Conservation (phyloP, 2,329 filamentous ascomycete species). For the Helotiales sp. region DNA sequence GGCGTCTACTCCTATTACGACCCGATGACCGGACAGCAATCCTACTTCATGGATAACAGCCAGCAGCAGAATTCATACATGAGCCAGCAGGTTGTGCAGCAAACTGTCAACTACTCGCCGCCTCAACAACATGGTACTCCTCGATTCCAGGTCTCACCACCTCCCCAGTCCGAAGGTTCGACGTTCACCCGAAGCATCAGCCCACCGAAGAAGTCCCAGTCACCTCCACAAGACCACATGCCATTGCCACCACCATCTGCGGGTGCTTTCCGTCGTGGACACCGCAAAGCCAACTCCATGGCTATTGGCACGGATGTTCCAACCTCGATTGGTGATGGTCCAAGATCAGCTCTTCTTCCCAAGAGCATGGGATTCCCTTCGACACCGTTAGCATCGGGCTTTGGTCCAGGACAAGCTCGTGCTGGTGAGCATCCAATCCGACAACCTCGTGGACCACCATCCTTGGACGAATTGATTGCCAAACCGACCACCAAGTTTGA, state of each 20-base stretch:
- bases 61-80: conserved; percentile 43
- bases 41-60: conserved; percentile 60
- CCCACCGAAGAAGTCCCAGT: conserved; percentile 65
- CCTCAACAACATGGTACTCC: conserved; percentile 60
- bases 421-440: conserved; percentile 92
- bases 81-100: conserved; percentile 38
- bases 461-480: conserved; percentile 83
- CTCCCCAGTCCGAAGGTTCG: conserved; percentile 58
- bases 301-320: conserved; percentile 41
- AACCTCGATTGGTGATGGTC: conserved; percentile 35
- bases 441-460: conserved; percentile 89
- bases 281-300: conserved; percentile 81
- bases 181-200: conserved; percentile 61
- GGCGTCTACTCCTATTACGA: conserved; percentile 84
- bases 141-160: conserved; percentile 80
- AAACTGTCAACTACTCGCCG: conserved; percentile 45
- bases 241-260: conserved; percentile 85
- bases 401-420: conserved; percentile 89
- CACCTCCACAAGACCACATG: conserved; percentile 66
- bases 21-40: conserved; percentile 80
- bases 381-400: conserved; percentile 76
- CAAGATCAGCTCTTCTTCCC: conserved; percentile 63
- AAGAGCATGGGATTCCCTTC: conserved; percentile 79
- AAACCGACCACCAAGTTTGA: conserved; percentile 93
- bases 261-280: conserved; percentile 88